Evolutionary conservation across 1,284 basidiomycete genomes (phyloP).

Genomic region (Microbotryum violaceum): DNA sequence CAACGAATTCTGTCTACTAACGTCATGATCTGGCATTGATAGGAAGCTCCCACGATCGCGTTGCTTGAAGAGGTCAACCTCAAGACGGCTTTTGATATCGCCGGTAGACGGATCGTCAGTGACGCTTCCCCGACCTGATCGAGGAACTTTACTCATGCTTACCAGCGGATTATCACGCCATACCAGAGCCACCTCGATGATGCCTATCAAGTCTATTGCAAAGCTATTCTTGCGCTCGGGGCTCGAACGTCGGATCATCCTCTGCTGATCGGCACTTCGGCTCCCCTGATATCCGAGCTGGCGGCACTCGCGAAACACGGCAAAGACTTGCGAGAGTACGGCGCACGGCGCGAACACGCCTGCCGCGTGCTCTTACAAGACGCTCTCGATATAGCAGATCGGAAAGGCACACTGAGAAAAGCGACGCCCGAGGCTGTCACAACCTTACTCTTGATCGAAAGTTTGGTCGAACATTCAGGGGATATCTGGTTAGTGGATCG

Average conservation of each 20-base stretch:
- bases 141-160: too few species aligned
- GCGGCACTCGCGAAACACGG: background rate
- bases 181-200: background rate
- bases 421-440: background rate
- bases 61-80: too few species aligned
- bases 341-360: background rate
- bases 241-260: constrained; percentile 9
- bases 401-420: background rate
- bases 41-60: too few species aligned
- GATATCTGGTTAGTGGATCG: too few species aligned
- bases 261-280: background rate
- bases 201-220: constrained; percentile 4
- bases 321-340: constrained; percentile 1
- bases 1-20: too few species aligned
- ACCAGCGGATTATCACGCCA: too few species aligned
- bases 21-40: too few species aligned
- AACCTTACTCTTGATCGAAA: constrained; percentile 6
- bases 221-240: constrained; percentile 5
- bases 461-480: background rate
- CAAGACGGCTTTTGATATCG: too few species aligned
- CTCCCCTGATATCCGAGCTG: background rate
- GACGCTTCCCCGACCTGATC: too few species aligned
- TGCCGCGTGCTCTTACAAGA: background rate
- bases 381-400: constrained; percentile 4
- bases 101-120: too few species aligned